Conservation (phyloP, 75 land plant genomes). For the Picea glauca region DNA sequence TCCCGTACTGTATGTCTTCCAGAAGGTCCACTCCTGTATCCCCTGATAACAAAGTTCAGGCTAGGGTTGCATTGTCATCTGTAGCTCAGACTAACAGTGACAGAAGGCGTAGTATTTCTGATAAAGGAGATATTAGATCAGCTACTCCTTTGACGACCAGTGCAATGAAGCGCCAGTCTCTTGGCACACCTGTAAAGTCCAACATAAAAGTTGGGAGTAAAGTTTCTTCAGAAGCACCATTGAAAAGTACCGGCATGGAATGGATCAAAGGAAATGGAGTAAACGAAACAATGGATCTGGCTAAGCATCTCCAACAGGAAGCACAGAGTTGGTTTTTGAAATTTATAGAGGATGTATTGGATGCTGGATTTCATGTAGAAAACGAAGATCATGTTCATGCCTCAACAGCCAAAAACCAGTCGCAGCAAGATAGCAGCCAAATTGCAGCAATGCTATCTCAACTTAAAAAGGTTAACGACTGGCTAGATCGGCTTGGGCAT, state of each 20-base stretch:
- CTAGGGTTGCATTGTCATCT: conserved; percentile 11
- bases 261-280: conserved; percentile 56
- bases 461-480: conserved; percentile 82
- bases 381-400: not conserved
- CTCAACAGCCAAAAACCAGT: not conserved
- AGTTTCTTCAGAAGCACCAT: not conserved
- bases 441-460: conserved; percentile 75
- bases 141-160: conserved; percentile 22
- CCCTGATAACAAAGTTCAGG: conserved; percentile 3
- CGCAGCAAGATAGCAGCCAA: conserved; percentile 29
- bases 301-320: conserved; percentile 45
- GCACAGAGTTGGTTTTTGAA: conserved; percentile 80
- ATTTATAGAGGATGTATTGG: conserved; percentile 78
- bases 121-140: conserved; percentile 4
- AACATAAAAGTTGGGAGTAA: conserved; percentile 4
- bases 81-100: conserved; percentile 17
- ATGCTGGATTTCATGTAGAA: conserved; percentile 62
- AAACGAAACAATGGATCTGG: conserved; percentile 57
- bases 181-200: conserved; percentile 15
- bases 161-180: conserved; percentile 23
- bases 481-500: conserved; percentile 57
- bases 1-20: not conserved
- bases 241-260: not conserved
- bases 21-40: not conserved
- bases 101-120: conserved; percentile 7